A percentile compares a stretch with the other conserved stretches of the same genome.
Evolutionary conservation across 345 rosid species (phyloP).

Genomic region (Carallia brachiata): DNA sequence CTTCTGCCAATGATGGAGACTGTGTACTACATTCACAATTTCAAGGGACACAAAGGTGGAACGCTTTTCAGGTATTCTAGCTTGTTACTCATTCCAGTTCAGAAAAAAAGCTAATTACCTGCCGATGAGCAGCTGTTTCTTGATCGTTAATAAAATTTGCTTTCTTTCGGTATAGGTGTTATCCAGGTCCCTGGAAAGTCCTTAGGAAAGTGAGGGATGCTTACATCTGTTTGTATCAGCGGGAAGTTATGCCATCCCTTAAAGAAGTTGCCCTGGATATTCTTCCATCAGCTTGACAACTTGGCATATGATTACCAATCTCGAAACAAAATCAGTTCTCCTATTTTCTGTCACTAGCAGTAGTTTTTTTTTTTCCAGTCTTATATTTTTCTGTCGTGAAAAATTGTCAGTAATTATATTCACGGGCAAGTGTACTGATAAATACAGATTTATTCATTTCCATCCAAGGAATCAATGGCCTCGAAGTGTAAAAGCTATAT

Average conservation of each 20-base stretch:
- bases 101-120: neutral
- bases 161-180: conserved; percentile 44
- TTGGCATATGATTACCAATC: neutral
- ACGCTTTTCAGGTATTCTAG: conserved; percentile 73
- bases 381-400: too few relatives aligned
- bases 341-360: neutral
- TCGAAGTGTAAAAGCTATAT: too few relatives aligned
- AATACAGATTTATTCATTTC: too few relatives aligned
- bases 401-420: too few relatives aligned
- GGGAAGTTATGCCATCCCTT: conserved; percentile 81
- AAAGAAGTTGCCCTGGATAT: conserved; percentile 86
- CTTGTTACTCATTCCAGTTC: neutral
- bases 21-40: conserved; percentile 92
- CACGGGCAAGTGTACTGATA: too few relatives aligned
- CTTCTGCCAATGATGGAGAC: conserved; percentile 83
- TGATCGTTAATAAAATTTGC: neutral
- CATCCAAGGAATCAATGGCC: too few relatives aligned
- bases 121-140: neutral
- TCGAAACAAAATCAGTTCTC: neutral
- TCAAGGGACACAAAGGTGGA: conserved; percentile 82
- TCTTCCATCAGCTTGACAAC: conserved; percentile 60
- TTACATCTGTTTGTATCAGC: conserved; percentile 61
- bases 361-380: too few relatives aligned
- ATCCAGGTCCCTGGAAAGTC: conserved; percentile 94
- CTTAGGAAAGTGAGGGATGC: conserved; percentile 47